phyloP scores from a whole-genome alignment of 1,284 basidiomycete species.

The Wallemia ichthyophaga region DNA sequence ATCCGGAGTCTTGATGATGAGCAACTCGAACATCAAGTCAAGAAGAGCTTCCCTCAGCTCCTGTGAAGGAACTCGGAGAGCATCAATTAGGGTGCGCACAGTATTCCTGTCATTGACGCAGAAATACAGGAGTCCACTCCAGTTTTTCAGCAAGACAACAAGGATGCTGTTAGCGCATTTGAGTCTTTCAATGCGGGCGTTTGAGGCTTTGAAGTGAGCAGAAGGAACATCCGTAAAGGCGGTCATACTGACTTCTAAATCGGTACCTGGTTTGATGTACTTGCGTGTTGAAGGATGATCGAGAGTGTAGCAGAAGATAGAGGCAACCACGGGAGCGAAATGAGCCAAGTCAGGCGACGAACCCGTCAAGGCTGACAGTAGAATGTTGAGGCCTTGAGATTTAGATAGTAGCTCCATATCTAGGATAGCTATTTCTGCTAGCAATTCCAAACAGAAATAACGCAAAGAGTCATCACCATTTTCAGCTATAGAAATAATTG shows the following conservation, averaged over 20 bases:
- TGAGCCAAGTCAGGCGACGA: constrained; percentile 58
- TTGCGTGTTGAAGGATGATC: constrained; percentile 58
- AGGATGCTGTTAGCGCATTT: neutral
- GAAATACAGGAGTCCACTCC: constrained; percentile 40
- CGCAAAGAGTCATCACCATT: constrained; percentile 70
- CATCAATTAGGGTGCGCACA: constrained; percentile 54
- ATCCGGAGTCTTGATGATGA: constrained; percentile 61
- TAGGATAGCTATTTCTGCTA: constrained; percentile 71
- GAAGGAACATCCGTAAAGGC: neutral
- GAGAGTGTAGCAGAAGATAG: constrained; percentile 50
- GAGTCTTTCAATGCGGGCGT: neutral
- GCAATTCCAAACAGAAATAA: constrained; percentile 53
- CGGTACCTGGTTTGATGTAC: constrained; percentile 49
- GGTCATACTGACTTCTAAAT: constrained; percentile 39
- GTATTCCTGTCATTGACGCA: constrained; percentile 67
- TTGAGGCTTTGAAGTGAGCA: neutral
- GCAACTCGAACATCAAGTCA: constrained; percentile 75
- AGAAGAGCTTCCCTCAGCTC: constrained; percentile 64
- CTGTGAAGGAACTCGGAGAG: constrained; percentile 55
- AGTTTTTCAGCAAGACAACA: neutral
- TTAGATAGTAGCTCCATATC: constrained; percentile 55
- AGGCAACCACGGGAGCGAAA: constrained; percentile 54
- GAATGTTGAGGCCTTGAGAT: constrained; percentile 57
- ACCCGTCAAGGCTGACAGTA: constrained; percentile 60
- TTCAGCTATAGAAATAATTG: constrained; percentile 72